Evolutionary conservation across 2,329 filamentous ascomycete genomes (phyloP), one percentile per base, ranked within the genome.

Genomic region (Akanthomyces uredinophilus): DNA sequence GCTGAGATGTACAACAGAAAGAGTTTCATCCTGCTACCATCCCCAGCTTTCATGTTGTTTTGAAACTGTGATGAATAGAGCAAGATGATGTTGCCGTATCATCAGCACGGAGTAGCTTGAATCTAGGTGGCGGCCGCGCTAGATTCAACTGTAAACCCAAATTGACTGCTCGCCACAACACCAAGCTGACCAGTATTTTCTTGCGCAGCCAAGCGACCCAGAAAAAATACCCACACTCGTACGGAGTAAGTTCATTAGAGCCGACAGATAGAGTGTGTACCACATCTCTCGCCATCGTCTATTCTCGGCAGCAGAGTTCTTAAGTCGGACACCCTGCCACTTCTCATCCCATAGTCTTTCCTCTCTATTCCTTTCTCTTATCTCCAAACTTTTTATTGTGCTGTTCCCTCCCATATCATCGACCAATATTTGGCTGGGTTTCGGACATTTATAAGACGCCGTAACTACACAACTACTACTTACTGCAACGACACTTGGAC

Each of bases 191-290:
- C n/a, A n/a, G n/a, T 60, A 10, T 60, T 52, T 58, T 49, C 20
- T 60, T 2, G 46, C 35, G 37, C 35, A 41, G 35, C 35, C 39
- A 51, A 27, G 5, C 7, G 56, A 24, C 44, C 47, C 57, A 51
- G 10, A 52, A 60, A 60, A 60, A 60, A 60, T 60, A 60, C 47
- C 57, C 57, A 60, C 57, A 52, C 24, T 8, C 20, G 57, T 24
- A 60, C n/a, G 55, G 53, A 44, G 53, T 6, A 55, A n/a, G 24
- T 44, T 32, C 27, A 37, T 37, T 37, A 49, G 20, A 47, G 55
- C 35, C 16, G 44, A 50, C n/a, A 29, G 39, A 50, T n/a, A 13
- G 11, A 49, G 29, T 46, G 18, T 20, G 51, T 32, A 46, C 53
- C 37, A 47, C 54, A 14, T 29, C 55, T 16, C 3, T 39, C 22